phyloP scores from a whole-genome alignment of 2,329 filamentous ascomycete genomes.

The Septoria petroselini region DNA sequence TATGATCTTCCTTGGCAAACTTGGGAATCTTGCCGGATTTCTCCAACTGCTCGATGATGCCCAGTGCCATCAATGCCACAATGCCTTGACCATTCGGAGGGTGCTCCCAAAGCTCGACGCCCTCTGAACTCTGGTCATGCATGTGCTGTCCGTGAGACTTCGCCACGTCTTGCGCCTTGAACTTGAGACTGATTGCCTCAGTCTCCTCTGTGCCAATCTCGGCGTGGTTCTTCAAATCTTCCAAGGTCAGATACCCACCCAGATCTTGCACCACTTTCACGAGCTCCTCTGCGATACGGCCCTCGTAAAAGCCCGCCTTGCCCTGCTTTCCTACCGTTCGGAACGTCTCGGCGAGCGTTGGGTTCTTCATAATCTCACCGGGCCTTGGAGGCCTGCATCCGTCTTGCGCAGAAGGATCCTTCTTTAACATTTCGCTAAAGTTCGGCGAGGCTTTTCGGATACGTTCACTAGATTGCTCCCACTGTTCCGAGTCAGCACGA shows the following conservation, averaged over 20 bases:
- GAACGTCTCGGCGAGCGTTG: conserved; percentile 77
- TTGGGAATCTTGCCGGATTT: conserved; percentile 68
- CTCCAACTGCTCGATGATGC: conserved; percentile 85
- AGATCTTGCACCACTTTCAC: conserved; percentile 72
- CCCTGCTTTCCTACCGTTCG: conserved; percentile 72
- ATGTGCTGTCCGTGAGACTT: conserved; percentile 47
- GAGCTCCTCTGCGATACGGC: conserved; percentile 75
- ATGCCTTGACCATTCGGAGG: conserved; percentile 96
- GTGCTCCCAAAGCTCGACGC: conserved; percentile 90
- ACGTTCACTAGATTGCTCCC: conserved; percentile 61
- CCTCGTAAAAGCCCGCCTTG: conserved; percentile 88
- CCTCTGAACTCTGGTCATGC: conserved; percentile 48
- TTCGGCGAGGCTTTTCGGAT: conserved; percentile 79
- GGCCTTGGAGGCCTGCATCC: conserved; percentile 71
- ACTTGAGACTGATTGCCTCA: conserved; percentile 72
- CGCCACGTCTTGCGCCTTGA: conserved; percentile 55
- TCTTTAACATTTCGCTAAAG: conserved; percentile 80
- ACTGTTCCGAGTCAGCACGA: conserved; percentile 56
- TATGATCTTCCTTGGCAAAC: conserved; percentile 71
- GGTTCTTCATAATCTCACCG: conserved; percentile 88
- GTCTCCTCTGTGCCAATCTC: conserved; percentile 72
- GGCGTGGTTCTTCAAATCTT: conserved; percentile 76
- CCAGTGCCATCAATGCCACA: conserved; percentile 88
- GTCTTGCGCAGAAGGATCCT: conserved; percentile 62
- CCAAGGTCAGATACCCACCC: conserved; percentile 73